Evolutionary conservation across 2,329 filamentous ascomycete species (phyloP).

Genomic region (Onygenales sp.): DNA sequence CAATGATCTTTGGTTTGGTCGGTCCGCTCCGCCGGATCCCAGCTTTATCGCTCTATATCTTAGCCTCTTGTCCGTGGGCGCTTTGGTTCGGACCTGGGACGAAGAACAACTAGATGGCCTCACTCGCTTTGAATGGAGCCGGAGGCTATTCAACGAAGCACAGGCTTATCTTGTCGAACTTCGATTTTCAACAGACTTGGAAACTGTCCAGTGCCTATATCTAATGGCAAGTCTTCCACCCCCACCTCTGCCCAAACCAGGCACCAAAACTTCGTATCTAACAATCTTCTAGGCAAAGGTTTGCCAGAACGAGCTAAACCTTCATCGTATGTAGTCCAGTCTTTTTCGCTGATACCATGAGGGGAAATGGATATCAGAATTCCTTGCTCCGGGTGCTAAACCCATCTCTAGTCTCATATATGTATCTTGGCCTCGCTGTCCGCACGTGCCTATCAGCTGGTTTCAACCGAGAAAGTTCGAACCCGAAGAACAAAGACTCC

Average conservation of each 20-base stretch:
- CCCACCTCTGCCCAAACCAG: neutral
- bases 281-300: constrained; percentile 32
- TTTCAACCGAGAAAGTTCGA: constrained; percentile 35
- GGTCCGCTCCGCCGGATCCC: constrained; percentile 19
- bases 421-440: constrained; percentile 40
- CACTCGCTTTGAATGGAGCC: constrained; percentile 38
- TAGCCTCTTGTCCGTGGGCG: constrained; percentile 38
- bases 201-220: constrained; percentile 41
- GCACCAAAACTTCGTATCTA: neutral
- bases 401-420: constrained; percentile 29
- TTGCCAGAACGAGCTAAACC: constrained; percentile 42
- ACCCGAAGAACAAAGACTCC: constrained; percentile 24
- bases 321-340: constrained; percentile 28
- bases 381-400: too few species aligned
- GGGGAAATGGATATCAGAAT: neutral
- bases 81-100: constrained; percentile 36
- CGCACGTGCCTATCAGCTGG: constrained; percentile 40
- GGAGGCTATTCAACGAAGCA: constrained; percentile 37
- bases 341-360: neutral
- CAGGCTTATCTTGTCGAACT: constrained; percentile 29
- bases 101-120: constrained; percentile 35
- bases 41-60: constrained; percentile 42
- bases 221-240: constrained; percentile 28
- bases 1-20: constrained; percentile 35
- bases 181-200: constrained; percentile 37